Evolutionary conservation across 306 rosid species (phyloP).

Genomic region (Fragaria vesca): DNA sequence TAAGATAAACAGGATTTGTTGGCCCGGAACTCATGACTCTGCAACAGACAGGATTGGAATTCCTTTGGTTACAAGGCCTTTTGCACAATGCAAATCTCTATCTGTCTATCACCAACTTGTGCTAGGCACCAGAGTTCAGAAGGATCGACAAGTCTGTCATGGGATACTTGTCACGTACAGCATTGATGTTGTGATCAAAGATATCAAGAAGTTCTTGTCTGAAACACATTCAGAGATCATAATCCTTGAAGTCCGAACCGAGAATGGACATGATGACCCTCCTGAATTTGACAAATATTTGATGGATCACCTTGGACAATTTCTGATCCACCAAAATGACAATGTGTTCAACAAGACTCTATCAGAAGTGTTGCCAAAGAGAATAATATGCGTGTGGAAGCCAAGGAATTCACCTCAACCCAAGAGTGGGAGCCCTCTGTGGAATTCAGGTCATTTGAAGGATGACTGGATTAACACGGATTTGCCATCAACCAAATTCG

Average conservation of each 20-base stretch:
- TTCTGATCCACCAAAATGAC: constrained; percentile 63
- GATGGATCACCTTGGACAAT: constrained; percentile 56
- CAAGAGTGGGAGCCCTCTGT: constrained; percentile 49
- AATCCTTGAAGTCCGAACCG: constrained; percentile 75
- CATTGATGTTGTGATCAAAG: constrained; percentile 56
- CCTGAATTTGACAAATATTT: constrained; percentile 61
- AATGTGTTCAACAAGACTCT: constrained; percentile 56
- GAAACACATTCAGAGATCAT: constrained; percentile 74
- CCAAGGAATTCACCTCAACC: constrained; percentile 66
- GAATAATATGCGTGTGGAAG: constrained; percentile 82
- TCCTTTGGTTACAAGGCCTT: constrained; percentile 71
- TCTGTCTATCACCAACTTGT: constrained; percentile 66
- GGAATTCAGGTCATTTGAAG: constrained; percentile 58
- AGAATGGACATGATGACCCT: constrained; percentile 76
- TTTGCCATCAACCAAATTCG: constrained; percentile 80
- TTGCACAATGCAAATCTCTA: constrained; percentile 80
- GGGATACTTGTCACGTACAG: constrained; percentile 68
- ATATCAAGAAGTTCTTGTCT: constrained; percentile 50
- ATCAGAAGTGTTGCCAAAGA: constrained; percentile 60
- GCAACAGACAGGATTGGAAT: constrained; percentile 78
- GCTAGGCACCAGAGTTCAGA: constrained; percentile 56
- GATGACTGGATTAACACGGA: constrained; percentile 88
- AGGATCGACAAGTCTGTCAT: constrained; percentile 64
- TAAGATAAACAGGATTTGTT: constrained; percentile 49
- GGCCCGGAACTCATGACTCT: constrained; percentile 94